Evolutionary conservation across 140 eudicot species (phyloP).

Genomic region (Ambrosia hybrid): DNA sequence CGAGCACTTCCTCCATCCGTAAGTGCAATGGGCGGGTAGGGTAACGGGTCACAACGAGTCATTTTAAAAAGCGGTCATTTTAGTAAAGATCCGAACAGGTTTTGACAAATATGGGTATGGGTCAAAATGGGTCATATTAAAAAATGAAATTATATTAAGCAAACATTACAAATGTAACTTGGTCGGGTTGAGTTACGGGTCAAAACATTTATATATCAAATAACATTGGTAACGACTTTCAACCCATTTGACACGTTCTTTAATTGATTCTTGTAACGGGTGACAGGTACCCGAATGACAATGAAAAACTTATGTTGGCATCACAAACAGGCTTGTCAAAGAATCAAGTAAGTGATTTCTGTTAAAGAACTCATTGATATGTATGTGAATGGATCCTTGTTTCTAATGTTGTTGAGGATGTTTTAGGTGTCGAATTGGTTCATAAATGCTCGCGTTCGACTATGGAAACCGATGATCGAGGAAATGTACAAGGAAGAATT

Average conservation of each 20-base stretch:
- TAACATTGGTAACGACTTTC: slow-evolving; percentile 9
- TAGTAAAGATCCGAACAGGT: neutral
- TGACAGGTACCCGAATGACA: slow-evolving; percentile 80
- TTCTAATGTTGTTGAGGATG: slow-evolving; percentile 6
- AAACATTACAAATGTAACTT: no score
- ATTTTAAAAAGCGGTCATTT: neutral
- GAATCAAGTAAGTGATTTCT: slow-evolving; percentile 59
- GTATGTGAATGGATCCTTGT: neutral
- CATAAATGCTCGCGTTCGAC: slow-evolving; percentile 88
- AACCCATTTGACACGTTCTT: neutral
- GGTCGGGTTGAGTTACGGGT: neutral
- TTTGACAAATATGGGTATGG: neutral
- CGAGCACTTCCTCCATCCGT: slow-evolving; percentile 96
- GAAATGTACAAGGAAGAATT: slow-evolving; percentile 96
- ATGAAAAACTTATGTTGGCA: slow-evolving; percentile 79
- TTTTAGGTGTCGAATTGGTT: slow-evolving; percentile 88
- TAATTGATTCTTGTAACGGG: neutral
- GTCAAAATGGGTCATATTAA: no score
- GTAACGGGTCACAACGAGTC: neutral
- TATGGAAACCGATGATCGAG: slow-evolving; percentile 98
- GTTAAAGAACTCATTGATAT: neutral
- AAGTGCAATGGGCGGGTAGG: slow-evolving; percentile 29
- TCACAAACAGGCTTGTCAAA: slow-evolving; percentile 89
- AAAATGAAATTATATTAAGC: no score
- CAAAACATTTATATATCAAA: slow-evolving; percentile 1